Evolutionary conservation across 2,329 filamentous ascomycete species (phyloP), one percentile per base, ranked within the genome.

Genomic region (Neonectria punicea): DNA sequence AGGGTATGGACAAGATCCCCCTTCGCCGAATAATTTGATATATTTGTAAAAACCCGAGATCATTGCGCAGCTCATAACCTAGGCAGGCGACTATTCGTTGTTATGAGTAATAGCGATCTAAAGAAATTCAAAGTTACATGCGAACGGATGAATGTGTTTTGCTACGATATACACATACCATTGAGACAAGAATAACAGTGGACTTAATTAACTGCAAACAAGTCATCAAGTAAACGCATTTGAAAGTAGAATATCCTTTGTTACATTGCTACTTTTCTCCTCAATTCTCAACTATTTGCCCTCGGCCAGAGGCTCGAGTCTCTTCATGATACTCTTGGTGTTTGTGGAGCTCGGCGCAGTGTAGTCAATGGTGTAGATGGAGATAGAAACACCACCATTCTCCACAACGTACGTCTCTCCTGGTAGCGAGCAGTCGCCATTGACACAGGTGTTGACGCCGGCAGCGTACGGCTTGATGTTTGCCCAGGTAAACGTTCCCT

Each of bases 321-420:
- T 66, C 22, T 74, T 58, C 54, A 71, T 70, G 28, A 77, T 74
- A 41, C 61, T 64, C 46, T 70, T 50, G 0, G 74, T 71, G n/a
- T 72, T 71, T 4, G 58, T 32, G 1, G 67, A 70, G 49, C 50
- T 73, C 2, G 84, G 85, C 6, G 84, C 83, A 69, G 82, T 80
- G 65, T 85, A 86, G 61, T 87, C 84, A 20, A 85, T 79, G 0
- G 82, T 85, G 63, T 85, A 87, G 0, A 85, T 75, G 1, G 77
- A 81, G 3, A 87, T 80, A 14, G 77, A 77, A 2, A 80, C 74
- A 44, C 78, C 82, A 0, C 81, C 82, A 14, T 77, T 75, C 54
- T 80, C 77, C 11, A 86, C 79, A 2, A 86, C 77, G 43, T 78
- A 79, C 1, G 83, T 85, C 78, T 87, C 85, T 0, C 84, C 83